Base-by-base conservation (phyloP, 495 filamentous ascomycete species). In the Pseudomonodictys pantanalensis region DNA sequence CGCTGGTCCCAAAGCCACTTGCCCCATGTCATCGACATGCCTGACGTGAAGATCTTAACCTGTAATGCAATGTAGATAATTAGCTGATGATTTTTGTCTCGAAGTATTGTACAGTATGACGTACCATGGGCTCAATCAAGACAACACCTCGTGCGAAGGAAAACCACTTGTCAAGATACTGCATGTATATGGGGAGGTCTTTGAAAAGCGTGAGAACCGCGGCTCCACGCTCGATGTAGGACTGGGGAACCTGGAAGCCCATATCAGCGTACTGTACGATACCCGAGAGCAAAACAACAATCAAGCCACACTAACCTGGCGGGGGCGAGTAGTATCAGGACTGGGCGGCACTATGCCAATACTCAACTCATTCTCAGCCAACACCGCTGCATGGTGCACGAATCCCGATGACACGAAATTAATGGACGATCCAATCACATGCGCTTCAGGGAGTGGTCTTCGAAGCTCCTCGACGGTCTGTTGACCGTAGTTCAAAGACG, bases 161-260 rank as follows among this genome's bases (percentile, higher is more conserved):
- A 46, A 68, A 72, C 66, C 66, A 72, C 35, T 68, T 57, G 30
- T 66, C 57, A 5, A 68, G 67, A 49, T 71, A 71, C 28, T 55
- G 62, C 24, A 66, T 52, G 33, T 63, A 71, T 1, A 64, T 18
- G 2, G 68, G 66, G 12, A 71, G 52, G 32, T 73, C 68, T 43
- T 67, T 70, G 2, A 73, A 56, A 12, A 73, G 42, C 0, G 35
- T 44, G 8, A 73, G 61, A 8, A 73, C 24, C 8, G 64, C 55
- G 8, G 68, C 71, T 12, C 71, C 71, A 32, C 53, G 47, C 41
- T 71, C 52, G 18, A 73, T 69, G 38, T 68, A 49, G 7, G 25
- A 12, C 24, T 56, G 58, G 2, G 58, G 32, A 17, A 62, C 26
- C 22, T 12, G 9, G 11, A 32, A 55, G 15, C n/a, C n/a, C n/a